Percentiles rank a stretch among this genome's conserved stretches.
Conservation (phyloP, 805 yeast genomes). For the Hanseniaspora meyeri region DNA sequence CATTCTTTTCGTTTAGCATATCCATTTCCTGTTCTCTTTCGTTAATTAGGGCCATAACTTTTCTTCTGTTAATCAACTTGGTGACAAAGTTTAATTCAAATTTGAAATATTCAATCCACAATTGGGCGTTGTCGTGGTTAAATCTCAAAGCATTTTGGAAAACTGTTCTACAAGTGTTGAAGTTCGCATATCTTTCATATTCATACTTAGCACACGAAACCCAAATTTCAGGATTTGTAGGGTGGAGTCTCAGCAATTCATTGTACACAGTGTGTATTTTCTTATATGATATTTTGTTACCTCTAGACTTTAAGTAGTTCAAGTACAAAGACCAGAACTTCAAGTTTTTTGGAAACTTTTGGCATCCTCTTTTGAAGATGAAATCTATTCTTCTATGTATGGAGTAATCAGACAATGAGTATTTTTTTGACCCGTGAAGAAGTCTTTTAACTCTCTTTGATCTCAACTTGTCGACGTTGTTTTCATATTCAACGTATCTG, state of each 20-base stretch:
- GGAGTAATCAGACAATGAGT: conserved; percentile 76
- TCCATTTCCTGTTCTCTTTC: conserved; percentile 55
- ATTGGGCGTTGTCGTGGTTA: conserved; percentile 54
- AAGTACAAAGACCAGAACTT: conserved; percentile 70
- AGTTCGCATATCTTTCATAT: conserved; percentile 75
- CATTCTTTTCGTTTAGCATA: conserved; percentile 29
- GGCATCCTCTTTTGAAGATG: conserved; percentile 71
- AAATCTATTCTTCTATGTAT: conserved; percentile 69
- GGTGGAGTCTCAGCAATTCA: conserved; percentile 70
- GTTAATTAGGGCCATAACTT: conserved; percentile 63
- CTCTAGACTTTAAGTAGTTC: conserved; percentile 46
- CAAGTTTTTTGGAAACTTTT: conserved; percentile 65
- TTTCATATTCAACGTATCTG: conserved; percentile 69
- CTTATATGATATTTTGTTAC: conserved; percentile 48
- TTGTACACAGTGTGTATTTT: conserved; percentile 67
- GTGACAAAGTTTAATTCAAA: conserved; percentile 80
- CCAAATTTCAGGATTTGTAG: conserved; percentile 86
- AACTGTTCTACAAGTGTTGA: conserved; percentile 75
- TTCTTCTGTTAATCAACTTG: conserved; percentile 70
- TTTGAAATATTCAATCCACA: conserved; percentile 80
- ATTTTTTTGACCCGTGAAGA: conserved; percentile 41
- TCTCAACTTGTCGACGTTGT: conserved; percentile 64
- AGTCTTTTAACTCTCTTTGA: conserved; percentile 56
- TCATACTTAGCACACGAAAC: conserved; percentile 89
- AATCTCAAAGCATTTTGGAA: conserved; percentile 78